phyloP scores from a whole-genome alignment of 2,329 filamentous ascomycete species.

The Davidsoniella virescens region DNA sequence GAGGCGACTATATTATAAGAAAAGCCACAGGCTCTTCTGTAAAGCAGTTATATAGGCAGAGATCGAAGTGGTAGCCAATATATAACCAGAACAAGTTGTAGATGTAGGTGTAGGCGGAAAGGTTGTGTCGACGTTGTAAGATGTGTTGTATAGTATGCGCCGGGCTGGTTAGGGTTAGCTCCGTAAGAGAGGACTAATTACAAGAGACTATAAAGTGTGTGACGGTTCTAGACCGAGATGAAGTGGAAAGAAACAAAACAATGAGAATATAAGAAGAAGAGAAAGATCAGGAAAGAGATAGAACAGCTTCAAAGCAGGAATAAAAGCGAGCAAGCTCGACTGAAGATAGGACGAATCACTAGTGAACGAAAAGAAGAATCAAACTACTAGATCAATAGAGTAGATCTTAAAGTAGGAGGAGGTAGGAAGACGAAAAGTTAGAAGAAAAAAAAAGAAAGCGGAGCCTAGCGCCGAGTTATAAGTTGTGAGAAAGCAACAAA shows the following conservation, averaged over 20 bases:
- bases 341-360: background rate
- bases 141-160: no score
- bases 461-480: background rate
- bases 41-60: background rate
- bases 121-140: no score
- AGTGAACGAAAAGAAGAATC: background rate
- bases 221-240: no score
- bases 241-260: background rate
- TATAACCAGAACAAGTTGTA: background rate
- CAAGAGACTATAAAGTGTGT: background rate
- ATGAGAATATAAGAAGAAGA: background rate
- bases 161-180: no score
- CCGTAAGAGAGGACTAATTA: background rate
- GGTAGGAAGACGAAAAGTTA: background rate
- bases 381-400: no score
- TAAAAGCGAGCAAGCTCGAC: no score
- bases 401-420: background rate
- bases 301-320: no score
- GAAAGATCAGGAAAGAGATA: background rate
- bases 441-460: background rate
- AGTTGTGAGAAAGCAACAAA: background rate
- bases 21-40: background rate
- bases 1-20: background rate
- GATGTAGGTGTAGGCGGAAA: background rate
- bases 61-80: background rate